Evolutionary conservation across 2,329 filamentous ascomycete genomes (phyloP).

Genomic region (Geoglossum cookeanum): DNA sequence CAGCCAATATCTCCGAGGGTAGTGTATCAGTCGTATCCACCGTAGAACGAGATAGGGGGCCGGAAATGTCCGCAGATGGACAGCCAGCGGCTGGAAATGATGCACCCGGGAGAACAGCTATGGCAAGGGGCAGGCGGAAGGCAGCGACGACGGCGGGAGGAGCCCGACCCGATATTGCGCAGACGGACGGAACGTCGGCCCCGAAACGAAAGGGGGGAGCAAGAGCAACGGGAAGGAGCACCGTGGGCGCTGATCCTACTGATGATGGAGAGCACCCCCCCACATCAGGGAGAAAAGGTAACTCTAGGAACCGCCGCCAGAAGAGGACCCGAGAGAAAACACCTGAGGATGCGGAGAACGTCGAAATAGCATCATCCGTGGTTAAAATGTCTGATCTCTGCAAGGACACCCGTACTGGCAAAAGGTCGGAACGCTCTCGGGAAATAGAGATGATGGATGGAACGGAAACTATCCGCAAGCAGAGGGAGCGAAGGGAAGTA

Average conservation of each 20-base stretch:
- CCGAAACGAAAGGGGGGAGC: not conserved
- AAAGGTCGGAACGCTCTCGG: conserved; percentile 54
- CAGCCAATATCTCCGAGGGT: not conserved
- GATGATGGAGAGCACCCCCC: not conserved
- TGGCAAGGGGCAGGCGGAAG: not conserved
- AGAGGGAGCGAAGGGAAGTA: conserved; percentile 16
- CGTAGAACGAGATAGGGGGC: not conserved
- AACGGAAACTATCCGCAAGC: conserved; percentile 27
- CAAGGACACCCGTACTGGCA: conserved; percentile 49
- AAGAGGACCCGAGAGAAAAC: conserved; percentile 19
- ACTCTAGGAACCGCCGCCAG: not conserved
- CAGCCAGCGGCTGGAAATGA: not conserved
- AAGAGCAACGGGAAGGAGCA: not conserved
- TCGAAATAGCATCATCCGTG: conserved; percentile 43
- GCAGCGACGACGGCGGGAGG: not conserved
- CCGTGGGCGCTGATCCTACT: not conserved
- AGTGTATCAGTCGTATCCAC: not conserved
- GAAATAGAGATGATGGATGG: conserved; percentile 50
- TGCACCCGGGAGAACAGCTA: not conserved
- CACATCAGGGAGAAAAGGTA: conserved; percentile 5
- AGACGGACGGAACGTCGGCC: not conserved
- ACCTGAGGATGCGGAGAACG: conserved; percentile 42
- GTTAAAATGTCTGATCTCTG: conserved; percentile 58
- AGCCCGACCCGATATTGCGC: not conserved
- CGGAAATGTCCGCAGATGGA: not conserved